A percentile compares a stretch with the other conserved stretches of the same genome.
Evolutionary conservation across 2,329 filamentous ascomycete species (phyloP).

Genomic region (Daldinia sp.): DNA sequence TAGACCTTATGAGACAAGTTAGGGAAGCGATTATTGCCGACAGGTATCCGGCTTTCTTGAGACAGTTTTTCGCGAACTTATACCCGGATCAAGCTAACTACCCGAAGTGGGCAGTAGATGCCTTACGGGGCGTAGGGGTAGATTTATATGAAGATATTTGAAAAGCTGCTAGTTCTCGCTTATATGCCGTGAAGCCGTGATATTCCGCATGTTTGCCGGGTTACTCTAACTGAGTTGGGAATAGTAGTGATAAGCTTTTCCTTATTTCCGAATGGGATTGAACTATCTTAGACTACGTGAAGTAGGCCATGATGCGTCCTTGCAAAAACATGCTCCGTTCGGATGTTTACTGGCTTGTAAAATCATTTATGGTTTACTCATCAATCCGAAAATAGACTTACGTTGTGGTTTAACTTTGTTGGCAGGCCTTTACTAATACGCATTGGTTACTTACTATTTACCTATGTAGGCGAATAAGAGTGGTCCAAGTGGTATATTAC

Average conservation of each 20-base stretch:
- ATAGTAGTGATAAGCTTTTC: neutral
- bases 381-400: neutral
- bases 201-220: neutral
- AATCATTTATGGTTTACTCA: neutral
- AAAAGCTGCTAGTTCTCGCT: constrained; percentile 14
- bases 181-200: constrained; percentile 15
- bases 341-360: too few relatives aligned
- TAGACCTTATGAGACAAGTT: constrained; percentile 82
- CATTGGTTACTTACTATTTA: neutral
- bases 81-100: constrained; percentile 76
- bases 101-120: constrained; percentile 86
- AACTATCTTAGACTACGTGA: neutral
- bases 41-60: constrained; percentile 81
- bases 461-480: neutral
- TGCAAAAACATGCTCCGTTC: neutral
- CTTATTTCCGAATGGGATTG: neutral
- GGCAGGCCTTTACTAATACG: neutral
- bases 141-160: constrained; percentile 66
- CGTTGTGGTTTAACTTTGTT: neutral
- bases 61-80: constrained; percentile 79
- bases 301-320: neutral
- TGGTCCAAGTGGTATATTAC: neutral
- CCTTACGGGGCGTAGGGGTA: constrained; percentile 82
- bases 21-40: constrained; percentile 86
- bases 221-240: neutral